Conservation (phyloP, 257 asterid genomes). For the Prunella vulgaris region DNA sequence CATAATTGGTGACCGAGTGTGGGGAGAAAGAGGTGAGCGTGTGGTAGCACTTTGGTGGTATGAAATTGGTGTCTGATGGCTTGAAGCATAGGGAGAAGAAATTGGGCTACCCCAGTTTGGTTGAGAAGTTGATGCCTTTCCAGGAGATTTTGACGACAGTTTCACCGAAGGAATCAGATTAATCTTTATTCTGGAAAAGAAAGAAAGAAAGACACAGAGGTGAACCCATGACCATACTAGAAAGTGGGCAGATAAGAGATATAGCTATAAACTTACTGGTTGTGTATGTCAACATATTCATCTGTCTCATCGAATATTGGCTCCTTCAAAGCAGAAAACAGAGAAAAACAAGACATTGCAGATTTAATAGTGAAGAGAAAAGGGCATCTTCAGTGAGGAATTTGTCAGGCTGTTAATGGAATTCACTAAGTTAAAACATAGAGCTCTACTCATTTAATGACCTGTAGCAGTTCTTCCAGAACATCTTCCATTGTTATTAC, state of each 20-base stretch:
- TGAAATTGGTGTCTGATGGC: slow-evolving; percentile 36
- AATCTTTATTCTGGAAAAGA: slow-evolving; percentile 38
- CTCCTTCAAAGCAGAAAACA: slow-evolving; percentile 31
- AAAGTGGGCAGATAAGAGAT: neutral
- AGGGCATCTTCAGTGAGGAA: neutral
- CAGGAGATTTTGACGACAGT: slow-evolving; percentile 35
- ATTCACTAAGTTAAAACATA: too few species aligned
- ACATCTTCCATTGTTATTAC: slow-evolving; percentile 64
- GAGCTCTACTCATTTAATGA: neutral
- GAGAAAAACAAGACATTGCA: neutral
- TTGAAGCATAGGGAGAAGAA: slow-evolving; percentile 31
- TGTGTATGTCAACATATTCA: slow-evolving; percentile 51
- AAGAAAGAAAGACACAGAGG: slow-evolving; percentile 3
- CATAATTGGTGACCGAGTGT: slow-evolving; percentile 31
- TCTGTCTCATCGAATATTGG: slow-evolving; percentile 56
- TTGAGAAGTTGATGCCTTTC: slow-evolving; percentile 27
- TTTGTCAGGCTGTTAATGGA: neutral
- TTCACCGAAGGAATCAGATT: slow-evolving; percentile 27
- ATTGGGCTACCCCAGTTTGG: slow-evolving; percentile 22
- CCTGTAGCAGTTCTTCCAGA: slow-evolving; percentile 55
- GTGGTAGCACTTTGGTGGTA: slow-evolving; percentile 32
- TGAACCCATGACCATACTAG: neutral
- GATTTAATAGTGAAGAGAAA: slow-evolving; percentile 4
- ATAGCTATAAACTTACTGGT: slow-evolving; percentile 31
- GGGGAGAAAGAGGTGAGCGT: slow-evolving; percentile 44